Evolutionary conservation across 495 filamentous ascomycete species (phyloP).

Genomic region (Hypoxylon lienhwacheense): DNA sequence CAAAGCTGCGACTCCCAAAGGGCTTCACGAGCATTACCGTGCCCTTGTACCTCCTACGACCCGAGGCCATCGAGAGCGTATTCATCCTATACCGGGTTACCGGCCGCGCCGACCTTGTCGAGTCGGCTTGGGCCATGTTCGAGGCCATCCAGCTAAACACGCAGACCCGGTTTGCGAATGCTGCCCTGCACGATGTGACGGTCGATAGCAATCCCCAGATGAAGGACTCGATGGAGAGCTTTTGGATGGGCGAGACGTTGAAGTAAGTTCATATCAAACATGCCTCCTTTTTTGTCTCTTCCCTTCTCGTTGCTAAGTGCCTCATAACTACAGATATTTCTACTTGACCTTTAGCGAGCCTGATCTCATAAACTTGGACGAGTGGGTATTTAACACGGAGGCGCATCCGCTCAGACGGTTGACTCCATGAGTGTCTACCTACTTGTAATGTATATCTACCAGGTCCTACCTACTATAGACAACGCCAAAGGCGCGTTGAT

Average conservation of each 20-base stretch:
- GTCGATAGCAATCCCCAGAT: slow-evolving; percentile 32
- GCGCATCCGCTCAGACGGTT: slow-evolving; percentile 64
- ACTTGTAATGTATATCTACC: not conserved
- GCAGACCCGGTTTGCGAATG: slow-evolving; percentile 53
- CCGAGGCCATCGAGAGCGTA: slow-evolving; percentile 67
- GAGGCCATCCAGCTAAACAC: slow-evolving; percentile 51
- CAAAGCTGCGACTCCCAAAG: slow-evolving; percentile 60
- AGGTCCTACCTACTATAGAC: too few relatives aligned
- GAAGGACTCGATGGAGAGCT: slow-evolving; percentile 52
- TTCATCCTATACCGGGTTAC: slow-evolving; percentile 72
- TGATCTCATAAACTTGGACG: slow-evolving; percentile 61
- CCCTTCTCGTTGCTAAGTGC: not conserved
- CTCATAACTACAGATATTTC: slow-evolving; percentile 58
- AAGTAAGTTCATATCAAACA: slow-evolving; percentile 52
- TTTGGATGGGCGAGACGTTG: slow-evolving; percentile 67
- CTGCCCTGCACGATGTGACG: slow-evolving; percentile 51
- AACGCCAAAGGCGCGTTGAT: too few relatives aligned
- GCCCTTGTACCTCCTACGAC: slow-evolving; percentile 71
- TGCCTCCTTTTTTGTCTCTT: not conserved
- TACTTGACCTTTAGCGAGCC: slow-evolving; percentile 78
- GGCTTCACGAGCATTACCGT: slow-evolving; percentile 63
- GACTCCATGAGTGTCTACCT: not conserved
- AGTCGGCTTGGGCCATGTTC: slow-evolving; percentile 65
- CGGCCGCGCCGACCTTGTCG: slow-evolving; percentile 52
- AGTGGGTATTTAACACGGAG: slow-evolving; percentile 64